Evolutionary conservation across 2,329 filamentous ascomycete species (phyloP).

Genomic region (Alternaria arbusti): DNA sequence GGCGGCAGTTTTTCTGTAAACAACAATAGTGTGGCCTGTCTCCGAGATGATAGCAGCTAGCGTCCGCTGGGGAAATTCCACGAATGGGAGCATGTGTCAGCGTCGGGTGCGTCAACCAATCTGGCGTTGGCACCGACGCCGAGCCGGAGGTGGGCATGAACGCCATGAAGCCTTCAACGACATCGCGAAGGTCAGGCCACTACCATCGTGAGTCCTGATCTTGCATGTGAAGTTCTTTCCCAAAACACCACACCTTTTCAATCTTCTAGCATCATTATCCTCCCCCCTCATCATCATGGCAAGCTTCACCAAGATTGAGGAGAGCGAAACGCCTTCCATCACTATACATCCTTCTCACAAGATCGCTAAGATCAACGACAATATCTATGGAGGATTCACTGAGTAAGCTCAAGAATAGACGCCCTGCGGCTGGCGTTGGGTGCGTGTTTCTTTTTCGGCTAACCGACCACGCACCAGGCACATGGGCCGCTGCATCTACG

Average conservation of each 20-base stretch:
- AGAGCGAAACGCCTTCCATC: slow-evolving; percentile 68
- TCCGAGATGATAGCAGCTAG: background rate
- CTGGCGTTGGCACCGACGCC: slow-evolving; percentile 13
- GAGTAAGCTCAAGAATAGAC: slow-evolving; percentile 63
- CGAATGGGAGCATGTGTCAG: background rate
- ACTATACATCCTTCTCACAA: slow-evolving; percentile 69
- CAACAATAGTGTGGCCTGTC: background rate
- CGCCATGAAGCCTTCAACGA: slow-evolving; percentile 17
- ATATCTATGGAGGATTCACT: slow-evolving; percentile 84
- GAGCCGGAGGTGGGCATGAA: slow-evolving; percentile 3
- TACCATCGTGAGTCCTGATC: slow-evolving; percentile 1
- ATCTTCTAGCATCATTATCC: background rate
- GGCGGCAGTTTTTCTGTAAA: slow-evolving; percentile 4
- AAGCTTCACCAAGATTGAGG: slow-evolving; percentile 72
- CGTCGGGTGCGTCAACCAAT: slow-evolving; percentile 3
- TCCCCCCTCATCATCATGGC: slow-evolving; percentile 61
- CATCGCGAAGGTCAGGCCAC: slow-evolving; percentile 11
- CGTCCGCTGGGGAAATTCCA: slow-evolving; percentile 3
- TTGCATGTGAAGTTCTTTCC: background rate
- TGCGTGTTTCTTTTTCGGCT: slow-evolving; percentile 19
- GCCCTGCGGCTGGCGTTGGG: background rate
- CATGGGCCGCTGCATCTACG: slow-evolving; percentile 89
- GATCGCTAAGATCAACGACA: slow-evolving; percentile 76
- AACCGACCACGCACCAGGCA: slow-evolving; percentile 61
- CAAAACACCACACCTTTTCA: background rate